Conservation (phyloP, 192 early-diverging fungal species). For the Coemansia sp. region DNA sequence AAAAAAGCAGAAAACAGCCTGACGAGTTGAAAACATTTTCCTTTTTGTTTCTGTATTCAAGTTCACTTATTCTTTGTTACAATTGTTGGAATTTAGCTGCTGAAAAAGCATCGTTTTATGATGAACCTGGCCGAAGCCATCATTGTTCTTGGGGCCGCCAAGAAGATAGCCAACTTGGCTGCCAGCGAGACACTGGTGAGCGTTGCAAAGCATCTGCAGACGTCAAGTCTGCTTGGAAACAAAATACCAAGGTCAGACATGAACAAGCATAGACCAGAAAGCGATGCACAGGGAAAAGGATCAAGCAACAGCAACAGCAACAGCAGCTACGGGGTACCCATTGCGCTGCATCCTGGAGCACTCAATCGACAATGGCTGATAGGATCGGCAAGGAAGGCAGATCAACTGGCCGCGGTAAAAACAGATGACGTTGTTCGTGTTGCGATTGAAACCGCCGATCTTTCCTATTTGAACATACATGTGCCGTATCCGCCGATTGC, state of each 20-base stretch:
- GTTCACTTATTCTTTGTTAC: background rate
- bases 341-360: slow-evolving; percentile 26
- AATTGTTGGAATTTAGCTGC: background rate
- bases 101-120: background rate
- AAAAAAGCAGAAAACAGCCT: background rate
- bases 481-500: slow-evolving; percentile 33
- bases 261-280: background rate
- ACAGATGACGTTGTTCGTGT: background rate
- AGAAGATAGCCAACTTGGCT: slow-evolving; percentile 32
- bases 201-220: slow-evolving; percentile 20
- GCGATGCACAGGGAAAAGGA: background rate
- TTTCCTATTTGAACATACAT: slow-evolving; percentile 19
- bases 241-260: background rate
- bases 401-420: background rate
- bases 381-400: background rate
- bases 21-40: background rate
- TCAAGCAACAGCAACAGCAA: background rate
- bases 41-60: background rate
- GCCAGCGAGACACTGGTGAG: slow-evolving; percentile 20
- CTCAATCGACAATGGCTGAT: slow-evolving; percentile 28
- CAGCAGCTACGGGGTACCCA: slow-evolving; percentile 6
- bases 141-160: slow-evolving; percentile 40
- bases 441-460: slow-evolving; percentile 21
- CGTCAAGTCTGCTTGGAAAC: slow-evolving; percentile 30
- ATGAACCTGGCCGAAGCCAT: slow-evolving; percentile 44